Evolutionary conservation across 2,329 filamentous ascomycete genomes (phyloP).

Genomic region (Alternaria longipes): DNA sequence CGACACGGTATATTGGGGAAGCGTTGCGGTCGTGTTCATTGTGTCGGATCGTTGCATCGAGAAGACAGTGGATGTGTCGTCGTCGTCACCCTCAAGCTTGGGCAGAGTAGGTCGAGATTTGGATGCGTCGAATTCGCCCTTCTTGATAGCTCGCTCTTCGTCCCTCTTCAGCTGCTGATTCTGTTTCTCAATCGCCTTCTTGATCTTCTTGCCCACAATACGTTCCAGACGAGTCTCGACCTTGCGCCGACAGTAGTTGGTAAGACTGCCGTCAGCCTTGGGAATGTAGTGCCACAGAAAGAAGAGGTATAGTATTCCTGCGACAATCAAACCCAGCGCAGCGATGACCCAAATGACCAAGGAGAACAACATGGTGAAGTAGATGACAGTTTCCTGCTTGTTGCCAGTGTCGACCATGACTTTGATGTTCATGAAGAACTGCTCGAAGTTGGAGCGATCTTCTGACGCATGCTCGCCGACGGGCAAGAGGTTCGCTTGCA

Average conservation of each 20-base stretch:
- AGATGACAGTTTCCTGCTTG: slow-evolving; percentile 79
- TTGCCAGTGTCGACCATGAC: slow-evolving; percentile 73
- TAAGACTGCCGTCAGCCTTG: slow-evolving; percentile 78
- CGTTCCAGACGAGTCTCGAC: slow-evolving; percentile 84
- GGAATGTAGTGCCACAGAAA: slow-evolving; percentile 96
- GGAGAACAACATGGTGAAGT: slow-evolving; percentile 93
- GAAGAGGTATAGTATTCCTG: slow-evolving; percentile 80
- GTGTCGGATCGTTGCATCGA: slow-evolving; percentile 48
- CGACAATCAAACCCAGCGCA: slow-evolving; percentile 75
- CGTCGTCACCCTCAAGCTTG: slow-evolving; percentile 50
- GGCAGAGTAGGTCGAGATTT: slow-evolving; percentile 53
- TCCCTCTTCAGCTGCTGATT: slow-evolving; percentile 59
- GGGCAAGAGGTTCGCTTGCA: slow-evolving; percentile 76
- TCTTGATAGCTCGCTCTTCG: slow-evolving; percentile 55
- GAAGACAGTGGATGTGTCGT: slow-evolving; percentile 51
- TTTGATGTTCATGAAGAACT: slow-evolving; percentile 85
- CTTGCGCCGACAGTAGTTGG: slow-evolving; percentile 89
- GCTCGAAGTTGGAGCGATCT: slow-evolving; percentile 70
- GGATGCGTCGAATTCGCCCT: slow-evolving; percentile 53
- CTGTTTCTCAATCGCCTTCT: slow-evolving; percentile 85
- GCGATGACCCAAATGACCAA: slow-evolving; percentile 88
- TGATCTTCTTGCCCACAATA: slow-evolving; percentile 87
- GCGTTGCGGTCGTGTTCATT: slow-evolving; percentile 45
- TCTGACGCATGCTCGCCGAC: slow-evolving; percentile 62
- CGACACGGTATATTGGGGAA: slow-evolving; percentile 55